Conservation (phyloP, 495 filamentous ascomycete genomes). For the Pseudomonodictys pantanalensis region DNA sequence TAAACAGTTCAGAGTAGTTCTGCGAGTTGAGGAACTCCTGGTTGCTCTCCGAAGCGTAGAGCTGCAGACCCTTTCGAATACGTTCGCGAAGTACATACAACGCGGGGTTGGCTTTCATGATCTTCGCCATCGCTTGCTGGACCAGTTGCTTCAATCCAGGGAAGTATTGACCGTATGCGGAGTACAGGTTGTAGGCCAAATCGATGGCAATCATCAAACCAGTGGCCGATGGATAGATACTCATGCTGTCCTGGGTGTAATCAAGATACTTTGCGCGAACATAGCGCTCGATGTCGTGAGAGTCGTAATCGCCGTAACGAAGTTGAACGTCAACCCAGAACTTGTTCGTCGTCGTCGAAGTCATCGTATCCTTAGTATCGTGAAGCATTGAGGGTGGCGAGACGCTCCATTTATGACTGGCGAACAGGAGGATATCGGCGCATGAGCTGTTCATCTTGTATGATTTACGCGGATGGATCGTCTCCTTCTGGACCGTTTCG, state of each 20-base stretch:
- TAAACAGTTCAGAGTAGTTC: slow-evolving; percentile 99
- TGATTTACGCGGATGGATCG: slow-evolving; percentile 98
- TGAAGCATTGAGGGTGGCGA: slow-evolving; percentile 88
- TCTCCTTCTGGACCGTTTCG: slow-evolving; percentile 98
- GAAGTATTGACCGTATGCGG: slow-evolving; percentile 98
- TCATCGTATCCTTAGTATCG: slow-evolving; percentile 95
- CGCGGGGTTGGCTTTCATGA: slow-evolving; percentile 99
- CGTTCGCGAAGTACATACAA: slow-evolving; percentile 95
- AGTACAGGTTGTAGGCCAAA: slow-evolving; percentile 97
- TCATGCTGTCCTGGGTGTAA: slow-evolving; percentile 99
- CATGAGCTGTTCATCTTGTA: slow-evolving; percentile 99
- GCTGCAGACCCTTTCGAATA: slow-evolving; percentile 96
- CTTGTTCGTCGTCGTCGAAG: slow-evolving; percentile 94
- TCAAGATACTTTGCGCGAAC: slow-evolving; percentile 97
- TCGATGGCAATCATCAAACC: slow-evolving; percentile 99
- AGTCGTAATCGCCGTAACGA: slow-evolving; percentile 98
- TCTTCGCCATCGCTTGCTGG: slow-evolving; percentile 98
- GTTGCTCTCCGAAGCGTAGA: slow-evolving; percentile 98
- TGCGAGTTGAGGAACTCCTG: slow-evolving; percentile 99
- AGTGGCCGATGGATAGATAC: slow-evolving; percentile 96
- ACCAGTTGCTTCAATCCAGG: slow-evolving; percentile 94
- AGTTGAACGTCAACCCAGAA: slow-evolving; percentile 99
- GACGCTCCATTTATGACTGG: slow-evolving; percentile 98
- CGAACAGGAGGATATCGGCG: slow-evolving; percentile 96
- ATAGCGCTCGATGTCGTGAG: slow-evolving; percentile 97